phyloP scores from a whole-genome alignment of 1,139 yeast genomes.

The Debaryomyces subglobosus region DNA sequence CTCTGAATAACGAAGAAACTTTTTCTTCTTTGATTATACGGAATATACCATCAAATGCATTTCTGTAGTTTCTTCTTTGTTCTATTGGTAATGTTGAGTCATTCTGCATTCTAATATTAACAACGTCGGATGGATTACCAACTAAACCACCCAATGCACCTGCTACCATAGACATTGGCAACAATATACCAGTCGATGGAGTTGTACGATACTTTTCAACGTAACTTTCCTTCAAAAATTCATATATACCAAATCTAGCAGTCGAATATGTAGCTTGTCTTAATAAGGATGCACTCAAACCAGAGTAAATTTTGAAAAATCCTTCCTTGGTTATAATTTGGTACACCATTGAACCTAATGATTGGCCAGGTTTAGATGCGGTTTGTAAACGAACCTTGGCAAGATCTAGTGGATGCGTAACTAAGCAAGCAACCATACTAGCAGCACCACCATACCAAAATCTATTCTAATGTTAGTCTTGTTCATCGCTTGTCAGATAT shows the following conservation, averaged over 20 bases:
- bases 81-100: slow-evolving; percentile 70
- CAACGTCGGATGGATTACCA: slow-evolving; percentile 88
- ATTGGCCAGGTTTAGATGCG: slow-evolving; percentile 63
- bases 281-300: slow-evolving; percentile 77
- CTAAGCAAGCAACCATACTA: slow-evolving; percentile 66
- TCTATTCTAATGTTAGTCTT: slow-evolving; percentile 18
- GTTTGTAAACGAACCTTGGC: slow-evolving; percentile 88
- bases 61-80: slow-evolving; percentile 71
- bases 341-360: slow-evolving; percentile 60
- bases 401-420: slow-evolving; percentile 74
- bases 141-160: slow-evolving; percentile 85
- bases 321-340: slow-evolving; percentile 70
- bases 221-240: slow-evolving; percentile 63
- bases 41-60: slow-evolving; percentile 76
- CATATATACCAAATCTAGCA: slow-evolving; percentile 83
- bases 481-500: not conserved
- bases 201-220: slow-evolving; percentile 34
- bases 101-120: slow-evolving; percentile 90
- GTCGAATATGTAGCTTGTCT: slow-evolving; percentile 91
- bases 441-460: slow-evolving; percentile 63
- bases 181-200: slow-evolving; percentile 47
- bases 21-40: slow-evolving; percentile 69
- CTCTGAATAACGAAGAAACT: slow-evolving; percentile 63
- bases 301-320: slow-evolving; percentile 68
- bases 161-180: slow-evolving; percentile 81